These are phyloP conservation scores for Coniophora puteana DNA, from an alignment of 1,284 basidiomycete species.

Conservation along the genomic window DNA sequence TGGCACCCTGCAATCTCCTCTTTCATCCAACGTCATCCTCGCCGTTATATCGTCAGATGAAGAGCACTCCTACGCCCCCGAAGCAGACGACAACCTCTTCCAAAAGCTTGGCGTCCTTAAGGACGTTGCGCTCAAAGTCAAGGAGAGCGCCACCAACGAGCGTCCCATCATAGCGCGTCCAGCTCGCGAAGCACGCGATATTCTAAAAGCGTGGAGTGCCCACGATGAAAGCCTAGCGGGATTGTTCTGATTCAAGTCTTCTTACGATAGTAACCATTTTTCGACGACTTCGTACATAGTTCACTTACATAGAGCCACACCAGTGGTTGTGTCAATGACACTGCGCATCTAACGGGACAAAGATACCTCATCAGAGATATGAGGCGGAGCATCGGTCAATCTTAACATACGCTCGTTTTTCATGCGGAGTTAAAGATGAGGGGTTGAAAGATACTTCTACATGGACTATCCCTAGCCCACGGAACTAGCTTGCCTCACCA, in stretches of 20 bases:
- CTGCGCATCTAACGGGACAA: too few species aligned
- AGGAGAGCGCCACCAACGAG: slow-evolving; percentile 69
- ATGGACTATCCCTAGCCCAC: too few species aligned
- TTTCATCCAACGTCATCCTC: slow-evolving; percentile 67
- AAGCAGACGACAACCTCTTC: slow-evolving; percentile 50
- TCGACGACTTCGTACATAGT: too few species aligned
- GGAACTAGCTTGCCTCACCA: too few species aligned
- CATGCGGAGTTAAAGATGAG: too few species aligned
- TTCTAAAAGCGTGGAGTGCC: slow-evolving; percentile 46
- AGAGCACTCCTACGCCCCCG: slow-evolving; percentile 29
- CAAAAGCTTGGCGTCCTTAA: slow-evolving; percentile 58
- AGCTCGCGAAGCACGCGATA: slow-evolving; percentile 80
- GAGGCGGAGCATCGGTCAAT: too few species aligned
- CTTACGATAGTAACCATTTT: too few species aligned
- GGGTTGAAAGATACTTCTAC: too few species aligned
- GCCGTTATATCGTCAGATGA: slow-evolving; percentile 52
- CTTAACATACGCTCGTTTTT: too few species aligned
- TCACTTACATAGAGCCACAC: too few species aligned
- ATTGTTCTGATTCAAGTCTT: slow-evolving; percentile 18
- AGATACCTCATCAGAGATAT: too few species aligned
- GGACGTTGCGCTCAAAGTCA: slow-evolving; percentile 71
- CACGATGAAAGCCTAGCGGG: slow-evolving; percentile 23
- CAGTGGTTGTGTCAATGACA: too few species aligned
- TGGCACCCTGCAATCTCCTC: slow-evolving; percentile 59
- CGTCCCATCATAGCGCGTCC: slow-evolving; percentile 77